Base-by-base conservation (phyloP, 2,329 filamentous ascomycete genomes). In the Acrocalymma vagum region DNA sequence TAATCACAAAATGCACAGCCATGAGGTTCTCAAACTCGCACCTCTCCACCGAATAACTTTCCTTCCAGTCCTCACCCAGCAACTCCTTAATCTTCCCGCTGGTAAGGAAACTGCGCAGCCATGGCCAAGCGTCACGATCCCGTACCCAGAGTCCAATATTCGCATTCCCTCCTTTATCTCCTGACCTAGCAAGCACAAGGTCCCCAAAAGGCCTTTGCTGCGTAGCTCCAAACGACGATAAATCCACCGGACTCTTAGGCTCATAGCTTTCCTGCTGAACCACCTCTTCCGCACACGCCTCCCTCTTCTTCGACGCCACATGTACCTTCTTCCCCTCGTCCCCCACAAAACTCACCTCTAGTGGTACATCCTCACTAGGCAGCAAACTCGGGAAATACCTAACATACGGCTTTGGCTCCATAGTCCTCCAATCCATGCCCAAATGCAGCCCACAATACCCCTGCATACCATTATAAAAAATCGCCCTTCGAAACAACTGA, bases 1-100 rank as follows among this genome's bases (percentile, higher is more conserved):
- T 63, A 14, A 78, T 50, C 9, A 75, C 51, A 44, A 72, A 72
- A 40, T 72, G 69, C n/a, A 72, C 67, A 4, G 67, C 69, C 34
- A 50, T 53, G 25, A 70, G 58, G 34, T 36, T 32, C n/a, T 29
- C 24, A 15, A 48, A 38, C 34, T 53, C 45, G 15, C 41, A 41
- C 10, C 49, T 46, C 34, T 54, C 51, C 11, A 51, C 38, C 9
- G 31, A 27, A 27, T 47, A 50, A 9, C 33, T 35, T 9, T 38
- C 18, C 14, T 45, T 45, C 29, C 53, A 53, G n/a, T 47, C 50
- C 26, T 57, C 43, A 10, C 38, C 53, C 1, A 60, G 38, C 17
- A 59, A 29, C 20, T 45, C 47, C 8, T 45, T 35, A 2, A 55
- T 35, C 26, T 40, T 50, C 11, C 27, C 26, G 15, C 45, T 40